Base-by-base conservation (phyloP, 805 yeast genomes). In the Candida caryicola region DNA sequence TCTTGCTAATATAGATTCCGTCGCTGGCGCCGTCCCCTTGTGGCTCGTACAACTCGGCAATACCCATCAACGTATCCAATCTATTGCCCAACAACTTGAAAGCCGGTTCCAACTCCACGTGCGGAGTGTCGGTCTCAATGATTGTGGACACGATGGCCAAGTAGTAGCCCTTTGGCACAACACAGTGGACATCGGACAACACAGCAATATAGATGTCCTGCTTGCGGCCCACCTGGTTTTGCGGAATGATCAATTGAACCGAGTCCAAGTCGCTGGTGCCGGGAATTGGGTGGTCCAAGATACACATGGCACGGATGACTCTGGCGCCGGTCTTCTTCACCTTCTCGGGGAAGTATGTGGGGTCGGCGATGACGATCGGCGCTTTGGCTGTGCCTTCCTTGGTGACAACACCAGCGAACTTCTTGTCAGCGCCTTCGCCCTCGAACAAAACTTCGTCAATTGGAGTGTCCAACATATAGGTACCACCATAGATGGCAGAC, bases 401-500 rank as follows among this genome's bases (percentile, higher is more conserved):
- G 35, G 96, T 85, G 51, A 81, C 80, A 33, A 93, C 95, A 41
- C 98, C 97, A 21, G 72, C 71, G 50, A 89, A 88, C 56, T 79
- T 83, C 39, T 57, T 57, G 14, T 82, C 86, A 18, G 75, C 77
- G 15, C 83, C 86, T 18, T 76, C 79, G 10, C 77, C 82, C 37
- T 75, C 79, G 62, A 82, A 90, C 35, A 85, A 72, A 14, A 90
- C 76, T 66, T 91, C 95, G 44, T 93, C 95, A 46, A 93, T 81
- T 33, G 97, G 96, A 23, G 95, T 91, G 60, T 89, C 96, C 57
- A 93, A 77, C 99, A 93, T 93, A 60, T 89, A 93, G 14, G 98
- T 91, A 55, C 99, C 99, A 47, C 99, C 99, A 58, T 93, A 89
- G 49, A 93, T 91, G 17, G 99, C 99, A 36, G 95, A 82, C 45